Conservation (phyloP, 768 basidiomycete genomes). For the Dentipellis sp. region DNA sequence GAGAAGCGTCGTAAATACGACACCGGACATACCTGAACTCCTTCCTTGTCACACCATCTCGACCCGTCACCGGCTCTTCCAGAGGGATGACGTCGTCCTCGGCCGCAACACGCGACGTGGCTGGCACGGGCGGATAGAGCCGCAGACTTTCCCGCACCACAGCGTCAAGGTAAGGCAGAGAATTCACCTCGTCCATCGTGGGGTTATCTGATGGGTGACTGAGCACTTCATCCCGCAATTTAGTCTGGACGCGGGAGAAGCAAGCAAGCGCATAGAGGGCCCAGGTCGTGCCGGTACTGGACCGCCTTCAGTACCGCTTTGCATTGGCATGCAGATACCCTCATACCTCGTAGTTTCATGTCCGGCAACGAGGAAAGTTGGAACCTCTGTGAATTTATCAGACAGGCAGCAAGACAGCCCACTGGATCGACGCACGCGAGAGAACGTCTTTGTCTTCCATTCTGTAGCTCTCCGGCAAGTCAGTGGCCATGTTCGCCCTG, state of each 20-base stretch:
- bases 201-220: constrained; percentile 14
- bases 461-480: neutral
- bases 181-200: constrained; percentile 22
- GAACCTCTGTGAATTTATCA: constrained; percentile 4
- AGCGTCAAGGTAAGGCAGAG: constrained; percentile 24
- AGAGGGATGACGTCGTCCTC: neutral
- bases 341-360: constrained; percentile 14
- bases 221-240: constrained; percentile 25
- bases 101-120: constrained; percentile 9
- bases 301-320: neutral
- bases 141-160: constrained; percentile 16
- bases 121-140: constrained; percentile 12
- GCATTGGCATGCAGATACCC: neutral
- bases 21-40: neutral
- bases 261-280: constrained; percentile 23
- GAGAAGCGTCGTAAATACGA: neutral
- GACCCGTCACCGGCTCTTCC: neutral
- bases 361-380: constrained; percentile 12
- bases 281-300: constrained; percentile 18
- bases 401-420: neutral
- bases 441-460: constrained; percentile 1
- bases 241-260: constrained; percentile 23
- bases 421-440: constrained; percentile 1
- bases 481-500: constrained; percentile 35
- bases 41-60: neutral